phyloP scores from a whole-genome alignment of 208 protist species.

The Jaenimonas drosophilae region DNA sequence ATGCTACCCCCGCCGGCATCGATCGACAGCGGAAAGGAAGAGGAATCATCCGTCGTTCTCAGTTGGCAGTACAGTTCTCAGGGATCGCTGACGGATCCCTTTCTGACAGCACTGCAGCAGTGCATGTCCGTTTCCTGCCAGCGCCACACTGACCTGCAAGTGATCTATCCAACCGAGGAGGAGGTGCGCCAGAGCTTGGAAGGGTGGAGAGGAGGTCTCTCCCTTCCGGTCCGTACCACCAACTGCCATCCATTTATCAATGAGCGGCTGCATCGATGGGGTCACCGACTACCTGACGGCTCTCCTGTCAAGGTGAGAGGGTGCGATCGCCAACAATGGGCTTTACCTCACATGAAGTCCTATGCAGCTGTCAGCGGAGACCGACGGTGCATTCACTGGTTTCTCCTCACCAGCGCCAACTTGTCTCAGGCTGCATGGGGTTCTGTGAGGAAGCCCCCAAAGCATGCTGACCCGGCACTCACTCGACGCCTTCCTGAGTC shows the following conservation, averaged over 20 bases:
- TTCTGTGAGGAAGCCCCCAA: slow-evolving; percentile 12
- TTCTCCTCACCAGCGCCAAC: slow-evolving; percentile 77
- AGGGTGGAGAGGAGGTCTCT: slow-evolving; percentile 65
- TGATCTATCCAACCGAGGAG: slow-evolving; percentile 75
- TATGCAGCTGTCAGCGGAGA: slow-evolving; percentile 34
- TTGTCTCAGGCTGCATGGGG: slow-evolving; percentile 84
- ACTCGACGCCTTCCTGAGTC: background rate
- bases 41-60: no score
- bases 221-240: slow-evolving; percentile 43
- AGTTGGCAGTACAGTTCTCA: slow-evolving; percentile 85
- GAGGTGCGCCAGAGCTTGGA: slow-evolving; percentile 65
- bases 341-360: slow-evolving; percentile 81
- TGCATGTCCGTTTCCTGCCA: slow-evolving; percentile 26
- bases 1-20: background rate
- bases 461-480: slow-evolving; percentile 1
- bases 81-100: slow-evolving; percentile 34
- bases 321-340: slow-evolving; percentile 3
- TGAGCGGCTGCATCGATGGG: slow-evolving; percentile 58
- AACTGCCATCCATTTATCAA: slow-evolving; percentile 62
- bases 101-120: slow-evolving; percentile 27
- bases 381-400: slow-evolving; percentile 39
- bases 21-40: no score
- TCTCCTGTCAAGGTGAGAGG: background rate
- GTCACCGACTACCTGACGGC: background rate
- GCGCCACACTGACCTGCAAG: slow-evolving; percentile 28